Conservation (phyloP, 1,139 yeast genomes). For the Geotrichum bryndzae region DNA sequence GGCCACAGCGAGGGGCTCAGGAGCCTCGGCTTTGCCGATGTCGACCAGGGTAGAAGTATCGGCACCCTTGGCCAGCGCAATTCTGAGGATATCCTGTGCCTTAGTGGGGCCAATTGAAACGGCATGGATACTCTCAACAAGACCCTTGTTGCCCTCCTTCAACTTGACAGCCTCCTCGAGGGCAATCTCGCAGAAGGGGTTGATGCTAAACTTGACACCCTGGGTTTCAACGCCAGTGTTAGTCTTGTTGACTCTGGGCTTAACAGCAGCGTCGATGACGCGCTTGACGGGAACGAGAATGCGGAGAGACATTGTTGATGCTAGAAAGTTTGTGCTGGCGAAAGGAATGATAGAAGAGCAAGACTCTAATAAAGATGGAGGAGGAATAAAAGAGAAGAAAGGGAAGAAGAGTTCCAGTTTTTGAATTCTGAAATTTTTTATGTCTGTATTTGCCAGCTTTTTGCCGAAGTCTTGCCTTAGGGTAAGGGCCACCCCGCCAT, state of each 20-base stretch:
- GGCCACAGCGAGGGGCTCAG: slow-evolving; percentile 86
- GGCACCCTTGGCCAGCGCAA: slow-evolving; percentile 92
- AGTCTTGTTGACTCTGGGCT: slow-evolving; percentile 86
- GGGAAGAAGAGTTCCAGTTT: background rate
- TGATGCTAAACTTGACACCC: slow-evolving; percentile 88
- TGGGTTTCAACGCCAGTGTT: slow-evolving; percentile 81
- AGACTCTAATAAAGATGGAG: background rate
- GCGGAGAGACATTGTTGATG: slow-evolving; percentile 39
- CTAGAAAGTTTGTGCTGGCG: background rate
- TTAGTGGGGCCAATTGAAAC: slow-evolving; percentile 87
- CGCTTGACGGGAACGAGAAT: slow-evolving; percentile 91
- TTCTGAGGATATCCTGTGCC: slow-evolving; percentile 80
- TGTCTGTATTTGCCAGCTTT: background rate
- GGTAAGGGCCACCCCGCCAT: slow-evolving; percentile 3
- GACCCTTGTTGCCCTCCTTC: slow-evolving; percentile 59
- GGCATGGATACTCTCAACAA: slow-evolving; percentile 80
- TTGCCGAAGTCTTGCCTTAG: slow-evolving; percentile 8
- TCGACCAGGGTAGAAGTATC: slow-evolving; percentile 81
- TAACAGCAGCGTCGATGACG: slow-evolving; percentile 88
- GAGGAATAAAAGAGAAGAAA: background rate
- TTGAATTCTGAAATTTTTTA: background rate
- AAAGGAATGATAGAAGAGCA: background rate
- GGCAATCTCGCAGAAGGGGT: slow-evolving; percentile 97
- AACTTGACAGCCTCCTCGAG: slow-evolving; percentile 84
- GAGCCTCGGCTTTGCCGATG: slow-evolving; percentile 52